phyloP scores from a whole-genome alignment of 2,329 filamentous ascomycete genomes.

The Pochonia chlamydosporia region DNA sequence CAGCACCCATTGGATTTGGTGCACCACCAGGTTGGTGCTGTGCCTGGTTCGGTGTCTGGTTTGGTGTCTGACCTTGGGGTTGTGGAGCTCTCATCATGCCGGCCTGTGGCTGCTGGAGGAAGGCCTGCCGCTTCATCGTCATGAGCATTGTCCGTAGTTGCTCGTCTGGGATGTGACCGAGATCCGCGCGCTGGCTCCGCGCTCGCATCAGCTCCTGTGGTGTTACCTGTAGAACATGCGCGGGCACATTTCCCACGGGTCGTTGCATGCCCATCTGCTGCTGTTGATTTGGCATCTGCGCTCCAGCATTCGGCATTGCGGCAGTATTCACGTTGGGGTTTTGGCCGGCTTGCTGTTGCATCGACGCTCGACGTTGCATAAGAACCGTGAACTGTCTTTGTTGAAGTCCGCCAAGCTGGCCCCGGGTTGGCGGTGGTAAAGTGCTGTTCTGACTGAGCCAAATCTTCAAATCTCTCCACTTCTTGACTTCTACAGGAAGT shows the following conservation, averaged over 20 bases:
- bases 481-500: slow-evolving; percentile 39
- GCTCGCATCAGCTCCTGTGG: slow-evolving; percentile 27
- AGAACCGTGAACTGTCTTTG: slow-evolving; percentile 32
- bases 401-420: slow-evolving; percentile 29
- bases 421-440: slow-evolving; percentile 23
- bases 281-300: slow-evolving; percentile 21
- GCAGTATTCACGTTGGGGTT: slow-evolving; percentile 19
- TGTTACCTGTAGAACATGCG: slow-evolving; percentile 26
- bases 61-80: slow-evolving; percentile 16
- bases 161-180: slow-evolving; percentile 25
- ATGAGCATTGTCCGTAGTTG: slow-evolving; percentile 25
- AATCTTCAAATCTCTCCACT: slow-evolving; percentile 41
- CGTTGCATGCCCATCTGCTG: slow-evolving; percentile 19
- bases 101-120: slow-evolving; percentile 21
- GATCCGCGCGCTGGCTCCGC: slow-evolving; percentile 18
- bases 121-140: slow-evolving; percentile 26
- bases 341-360: slow-evolving; percentile 23
- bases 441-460: slow-evolving; percentile 34
- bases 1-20: slow-evolving; percentile 5
- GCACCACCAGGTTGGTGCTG: slow-evolving; percentile 12
- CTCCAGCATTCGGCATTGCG: slow-evolving; percentile 15
- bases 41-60: slow-evolving; percentile 11
- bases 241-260: slow-evolving; percentile 19
- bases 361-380: slow-evolving; percentile 23
- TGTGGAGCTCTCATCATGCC: slow-evolving; percentile 9